Conservation (phyloP, 805 yeast species). For the Clavispora carvajalis region DNA sequence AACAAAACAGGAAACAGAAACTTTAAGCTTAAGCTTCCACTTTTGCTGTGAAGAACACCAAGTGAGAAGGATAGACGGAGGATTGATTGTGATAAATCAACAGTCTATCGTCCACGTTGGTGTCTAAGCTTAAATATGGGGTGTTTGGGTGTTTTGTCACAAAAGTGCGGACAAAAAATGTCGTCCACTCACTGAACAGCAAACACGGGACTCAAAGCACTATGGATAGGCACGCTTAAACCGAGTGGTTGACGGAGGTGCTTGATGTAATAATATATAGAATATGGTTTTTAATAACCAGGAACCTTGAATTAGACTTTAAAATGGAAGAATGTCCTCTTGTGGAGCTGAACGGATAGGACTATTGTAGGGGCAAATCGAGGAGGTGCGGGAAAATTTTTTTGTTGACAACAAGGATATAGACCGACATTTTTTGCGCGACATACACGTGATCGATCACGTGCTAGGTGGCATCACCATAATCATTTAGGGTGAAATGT, state of each 20-base stretch:
- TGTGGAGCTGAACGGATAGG: background rate
- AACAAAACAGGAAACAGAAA: background rate
- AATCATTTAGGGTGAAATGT: background rate
- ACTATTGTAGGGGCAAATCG: slow-evolving; percentile 1
- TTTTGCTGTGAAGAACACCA: background rate
- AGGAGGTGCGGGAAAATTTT: slow-evolving; percentile 13
- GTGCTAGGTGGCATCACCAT: too few species aligned
- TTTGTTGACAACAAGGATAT: slow-evolving; percentile 3
- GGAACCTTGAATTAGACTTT: background rate
- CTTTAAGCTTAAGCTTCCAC: background rate
- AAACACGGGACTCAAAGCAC: slow-evolving; percentile 3
- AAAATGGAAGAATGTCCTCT: background rate
- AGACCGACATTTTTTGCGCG: slow-evolving; percentile 14
- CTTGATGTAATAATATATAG: background rate
- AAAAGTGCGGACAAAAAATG: slow-evolving; percentile 12
- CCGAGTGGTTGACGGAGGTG: background rate
- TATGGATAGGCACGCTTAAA: background rate
- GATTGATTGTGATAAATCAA: background rate
- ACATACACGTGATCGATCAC: slow-evolving; percentile 6
- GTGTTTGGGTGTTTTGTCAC: slow-evolving; percentile 22
- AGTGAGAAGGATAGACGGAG: background rate
- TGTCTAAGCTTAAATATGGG: slow-evolving; percentile 14
- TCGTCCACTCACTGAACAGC: slow-evolving; percentile 13
- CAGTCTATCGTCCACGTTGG: background rate
- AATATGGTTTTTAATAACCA: background rate